phyloP scores from a whole-genome alignment of 2,329 filamentous ascomycete species.

The Pyrenochaeta sp. region DNA sequence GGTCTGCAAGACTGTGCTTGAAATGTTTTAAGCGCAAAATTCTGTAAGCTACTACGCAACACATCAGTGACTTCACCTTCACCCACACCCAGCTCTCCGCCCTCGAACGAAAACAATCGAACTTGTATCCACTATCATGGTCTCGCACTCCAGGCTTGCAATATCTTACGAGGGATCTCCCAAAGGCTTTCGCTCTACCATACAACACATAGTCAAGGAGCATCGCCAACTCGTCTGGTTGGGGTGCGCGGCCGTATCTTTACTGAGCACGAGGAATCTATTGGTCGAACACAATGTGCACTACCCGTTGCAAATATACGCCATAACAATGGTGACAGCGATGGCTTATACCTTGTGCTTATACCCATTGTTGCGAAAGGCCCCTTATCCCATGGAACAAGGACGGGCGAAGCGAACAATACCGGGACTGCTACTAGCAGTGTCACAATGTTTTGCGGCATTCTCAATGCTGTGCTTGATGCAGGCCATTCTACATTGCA shows the following conservation, averaged over 20 bases:
- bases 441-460: constrained; percentile 19
- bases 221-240: constrained; percentile 20
- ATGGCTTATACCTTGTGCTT: neutral
- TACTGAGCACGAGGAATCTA: constrained; percentile 30
- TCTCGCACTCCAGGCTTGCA: constrained; percentile 2
- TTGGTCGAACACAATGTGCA: constrained; percentile 36
- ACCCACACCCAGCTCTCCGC: neutral
- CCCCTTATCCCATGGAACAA: neutral
- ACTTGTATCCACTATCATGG: constrained; percentile 5
- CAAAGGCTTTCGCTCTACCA: neutral
- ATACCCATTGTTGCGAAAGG: constrained; percentile 2
- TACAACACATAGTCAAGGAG: constrained; percentile 7
- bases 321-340: constrained; percentile 14
- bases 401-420: neutral
- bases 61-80: neutral
- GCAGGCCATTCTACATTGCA: constrained; percentile 42
- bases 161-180: neutral
- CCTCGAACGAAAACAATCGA: neutral
- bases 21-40: neutral
- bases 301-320: constrained; percentile 27
- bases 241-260: constrained; percentile 22
- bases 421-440: constrained; percentile 5
- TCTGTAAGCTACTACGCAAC: neutral
- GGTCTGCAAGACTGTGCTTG: neutral
- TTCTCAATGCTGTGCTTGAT: constrained; percentile 32